Evolutionary conservation across 1,284 basidiomycete genomes (phyloP), one percentile per base, ranked within the genome.

Genomic region (Ustilago curta): DNA sequence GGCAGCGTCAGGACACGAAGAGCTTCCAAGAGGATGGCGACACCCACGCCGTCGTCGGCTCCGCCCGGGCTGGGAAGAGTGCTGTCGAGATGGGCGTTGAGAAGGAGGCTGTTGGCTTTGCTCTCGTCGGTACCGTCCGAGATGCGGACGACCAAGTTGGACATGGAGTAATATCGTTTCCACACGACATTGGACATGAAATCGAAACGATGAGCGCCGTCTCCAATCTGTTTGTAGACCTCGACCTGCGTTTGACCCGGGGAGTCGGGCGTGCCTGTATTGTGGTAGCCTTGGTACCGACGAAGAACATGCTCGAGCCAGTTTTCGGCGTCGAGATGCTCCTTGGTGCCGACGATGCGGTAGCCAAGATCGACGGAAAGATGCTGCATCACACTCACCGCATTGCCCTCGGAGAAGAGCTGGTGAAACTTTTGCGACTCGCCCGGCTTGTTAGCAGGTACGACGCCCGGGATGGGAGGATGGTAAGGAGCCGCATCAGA

Each of bases 11-110:
- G 92, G 44, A 78, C 63, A 43, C 82, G 82, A n/a, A 83, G 61
- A 3, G 78, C 68, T 74, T 99, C 97, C 35, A 98, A 87, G 93
- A 98, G 95, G 56, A 97, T 90, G 1, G 93, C 95, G 11, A 95
- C 92, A 4, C 92, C 87, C 8, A 96, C 87, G 2, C 91, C 95
- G 82, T 97, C 95, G 80, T 81, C 81, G n/a, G 77, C 75, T 39
- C 73, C 82, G 47, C 84, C 83, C 4, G 84, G 84, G 19, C 82
- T 92, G 12, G 88, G 88, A 12, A 89, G 80, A 1, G 88, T 88
- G 54, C 86, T 87, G 85, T 98, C 95, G 40, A 98, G 87, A 86
- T 99, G 96, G 0, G 94, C 87, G 76, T 97, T 97, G 59, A 83
- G 58, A 37, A 99, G 88, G 1, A 97, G 89, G 0, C 94, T 91